Evolutionary conservation across 2,329 filamentous ascomycete species (phyloP), one percentile per base, ranked within the genome.

Genomic region (Paraconiothyrium brasiliense): DNA sequence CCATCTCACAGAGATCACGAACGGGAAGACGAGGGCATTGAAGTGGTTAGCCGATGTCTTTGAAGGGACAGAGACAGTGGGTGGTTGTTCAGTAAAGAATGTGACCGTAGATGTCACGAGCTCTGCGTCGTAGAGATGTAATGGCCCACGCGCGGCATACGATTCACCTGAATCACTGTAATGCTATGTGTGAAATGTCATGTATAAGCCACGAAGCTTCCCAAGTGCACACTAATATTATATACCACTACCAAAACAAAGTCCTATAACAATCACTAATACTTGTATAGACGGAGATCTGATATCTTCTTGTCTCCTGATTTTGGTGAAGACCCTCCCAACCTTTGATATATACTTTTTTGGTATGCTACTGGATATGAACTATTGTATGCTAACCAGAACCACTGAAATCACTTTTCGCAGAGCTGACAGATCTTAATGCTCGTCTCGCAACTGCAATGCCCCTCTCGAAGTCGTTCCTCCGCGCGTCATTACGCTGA

Each of bases 1-100:
- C 2, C 73, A 76, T 60, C 65, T 68, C 32, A 52, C 57, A 6
- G 66, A 68, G 57, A 61, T 60, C 20, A 55, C 48, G 7, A 63
- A 65, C 43, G 64, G 66, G 9, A 55, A 51, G 14, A 39, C 13
- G 5, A 58, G 62, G 16, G 64, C 64, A 27, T 7, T 68, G 35
- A 54, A 60, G 3, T 67, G 64, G 66, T 35, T 68, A 13, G 57
- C 60, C 37, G 37, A 16, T 5, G 57, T 66, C 4, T 64, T 62
- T 44, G 56, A 66, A 20, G 60, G 66, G 7, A 48, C 54, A 30
- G 32, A 47, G 50, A 46, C 24, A 6, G 41, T 49, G 43, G 48
- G 35, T 11, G 60, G 58, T 22, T 65, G 60, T 52, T 50, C 58
- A 8, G 58, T 63, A 10, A 60, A 55, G 50, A 59, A 65, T 30